Evolutionary conservation across 305 asterid genomes (phyloP).

Genomic region (Fraxinus greggii): DNA sequence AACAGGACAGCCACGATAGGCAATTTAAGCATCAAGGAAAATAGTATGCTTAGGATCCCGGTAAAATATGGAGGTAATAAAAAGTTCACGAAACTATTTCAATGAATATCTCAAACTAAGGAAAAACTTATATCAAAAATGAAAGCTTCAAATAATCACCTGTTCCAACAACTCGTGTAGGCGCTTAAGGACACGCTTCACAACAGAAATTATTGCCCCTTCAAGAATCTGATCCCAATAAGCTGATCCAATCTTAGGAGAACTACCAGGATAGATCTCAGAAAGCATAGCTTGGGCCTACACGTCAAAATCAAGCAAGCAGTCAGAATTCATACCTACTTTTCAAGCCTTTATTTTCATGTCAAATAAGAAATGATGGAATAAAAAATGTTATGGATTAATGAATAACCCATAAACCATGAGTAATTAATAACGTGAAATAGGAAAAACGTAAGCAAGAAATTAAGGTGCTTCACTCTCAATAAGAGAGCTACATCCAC

Average conservation of each 20-base stretch:
- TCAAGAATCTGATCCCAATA: slow-evolving; percentile 98
- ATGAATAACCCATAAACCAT: neutral
- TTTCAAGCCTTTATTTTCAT: slow-evolving; percentile 11
- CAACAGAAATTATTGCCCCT: slow-evolving; percentile 74
- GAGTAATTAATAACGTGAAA: neutral
- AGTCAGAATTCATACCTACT: slow-evolving; percentile 22
- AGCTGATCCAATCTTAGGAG: slow-evolving; percentile 80
- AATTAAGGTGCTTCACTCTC: slow-evolving; percentile 7
- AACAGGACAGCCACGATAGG: slow-evolving; percentile 20
- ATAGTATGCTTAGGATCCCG: slow-evolving; percentile 13
- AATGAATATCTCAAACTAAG: neutral
- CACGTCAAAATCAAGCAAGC: slow-evolving; percentile 30
- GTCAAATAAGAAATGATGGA: slow-evolving; percentile 17
- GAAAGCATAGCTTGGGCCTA: slow-evolving; percentile 95
- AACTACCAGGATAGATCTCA: slow-evolving; percentile 91
- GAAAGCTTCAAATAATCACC: slow-evolving; percentile 42
- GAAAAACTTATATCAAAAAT: slow-evolving; percentile 3
- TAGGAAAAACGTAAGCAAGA: slow-evolving; percentile 12
- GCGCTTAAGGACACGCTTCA: slow-evolving; percentile 76
- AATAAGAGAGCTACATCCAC: neutral
- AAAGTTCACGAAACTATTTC: slow-evolving; percentile 9
- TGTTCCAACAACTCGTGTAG: slow-evolving; percentile 77
- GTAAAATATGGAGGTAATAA: slow-evolving; percentile 18
- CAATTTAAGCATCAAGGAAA: slow-evolving; percentile 7
- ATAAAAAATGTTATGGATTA: slow-evolving; percentile 13